phyloP scores from a whole-genome alignment of 2,329 filamentous ascomycete genomes.

The Domatiomyces globalis region DNA sequence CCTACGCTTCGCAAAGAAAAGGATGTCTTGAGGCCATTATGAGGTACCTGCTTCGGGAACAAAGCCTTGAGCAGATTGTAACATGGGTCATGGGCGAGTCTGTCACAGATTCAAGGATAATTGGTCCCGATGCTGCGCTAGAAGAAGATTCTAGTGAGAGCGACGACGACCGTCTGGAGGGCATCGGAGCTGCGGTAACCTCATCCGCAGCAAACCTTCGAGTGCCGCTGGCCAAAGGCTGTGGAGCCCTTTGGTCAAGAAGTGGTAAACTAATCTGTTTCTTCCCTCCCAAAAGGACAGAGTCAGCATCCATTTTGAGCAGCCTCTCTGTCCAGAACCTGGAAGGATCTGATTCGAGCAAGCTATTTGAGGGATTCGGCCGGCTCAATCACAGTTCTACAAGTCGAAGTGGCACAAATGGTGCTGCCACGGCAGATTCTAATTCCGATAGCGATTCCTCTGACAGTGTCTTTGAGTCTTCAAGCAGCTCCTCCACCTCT shows the following conservation, averaged over 20 bases:
- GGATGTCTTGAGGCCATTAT: conserved; percentile 49
- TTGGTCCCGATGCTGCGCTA: conserved; percentile 29
- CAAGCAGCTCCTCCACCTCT: conserved; percentile 39
- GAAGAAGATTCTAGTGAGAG: conserved; percentile 78
- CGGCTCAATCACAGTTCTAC: conserved; percentile 41
- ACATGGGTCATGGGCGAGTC: conserved; percentile 43
- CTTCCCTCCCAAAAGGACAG: conserved; percentile 39
- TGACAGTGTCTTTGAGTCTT: conserved; percentile 45
- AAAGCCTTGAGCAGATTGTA: conserved; percentile 43
- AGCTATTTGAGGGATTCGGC: conserved; percentile 51
- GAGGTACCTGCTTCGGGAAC: conserved; percentile 46
- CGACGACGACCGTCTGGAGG: conserved; percentile 41
- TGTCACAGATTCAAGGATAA: conserved; percentile 35
- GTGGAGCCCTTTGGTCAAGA: conserved; percentile 43
- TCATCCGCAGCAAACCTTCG: conserved; percentile 46
- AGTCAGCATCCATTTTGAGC: conserved; percentile 37
- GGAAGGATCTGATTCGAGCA: conserved; percentile 35
- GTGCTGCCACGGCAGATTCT: conserved; percentile 29
- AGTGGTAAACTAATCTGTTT: conserved; percentile 46
- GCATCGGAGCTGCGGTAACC: conserved; percentile 26
- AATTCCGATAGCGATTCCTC: conserved; percentile 33
- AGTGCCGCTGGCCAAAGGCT: conserved; percentile 47
- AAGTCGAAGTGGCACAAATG: conserved; percentile 32
- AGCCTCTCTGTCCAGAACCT: conserved; percentile 35
- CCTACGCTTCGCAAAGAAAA: conserved; percentile 38